Percentiles rank a stretch among this genome's conserved stretches.
Evolutionary conservation across 441 rosid genomes (phyloP).

Genomic region (Omphalea diandra): DNA sequence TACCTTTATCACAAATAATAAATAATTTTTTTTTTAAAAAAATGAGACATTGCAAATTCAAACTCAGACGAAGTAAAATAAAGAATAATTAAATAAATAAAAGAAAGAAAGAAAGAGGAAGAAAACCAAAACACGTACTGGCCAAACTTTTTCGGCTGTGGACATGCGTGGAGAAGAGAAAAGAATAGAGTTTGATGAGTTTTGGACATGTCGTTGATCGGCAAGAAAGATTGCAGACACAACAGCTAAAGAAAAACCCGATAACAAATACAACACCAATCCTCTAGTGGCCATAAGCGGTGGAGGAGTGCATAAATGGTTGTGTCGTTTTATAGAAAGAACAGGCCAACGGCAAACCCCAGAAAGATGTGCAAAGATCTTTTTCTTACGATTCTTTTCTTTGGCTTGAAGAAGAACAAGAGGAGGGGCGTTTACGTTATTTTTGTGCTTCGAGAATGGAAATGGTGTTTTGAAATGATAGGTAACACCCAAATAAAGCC

Average conservation of each 20-base stretch:
- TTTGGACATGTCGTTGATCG: background rate
- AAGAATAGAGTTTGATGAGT: conserved; percentile 23
- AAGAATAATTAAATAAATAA: background rate
- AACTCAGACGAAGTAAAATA: no score
- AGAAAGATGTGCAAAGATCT: no score
- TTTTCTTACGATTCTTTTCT: no score
- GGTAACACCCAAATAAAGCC: no score
- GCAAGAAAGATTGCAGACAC: conserved; percentile 43
- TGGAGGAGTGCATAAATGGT: background rate
- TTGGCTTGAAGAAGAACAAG: no score
- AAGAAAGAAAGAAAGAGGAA: background rate
- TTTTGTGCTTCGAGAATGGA: no score
- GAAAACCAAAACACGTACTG: conserved; percentile 44
- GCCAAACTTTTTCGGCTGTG: conserved; percentile 60
- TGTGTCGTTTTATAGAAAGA: no score
- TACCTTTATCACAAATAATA: background rate
- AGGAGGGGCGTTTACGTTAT: no score
- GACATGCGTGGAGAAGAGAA: conserved; percentile 25
- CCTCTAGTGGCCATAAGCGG: conserved; percentile 34
- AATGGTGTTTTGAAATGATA: no score
- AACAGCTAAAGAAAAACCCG: conserved; percentile 59
- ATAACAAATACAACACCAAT: conserved; percentile 47
- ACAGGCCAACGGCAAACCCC: no score
- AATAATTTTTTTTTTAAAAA: no score
- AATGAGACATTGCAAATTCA: no score